A percentile compares a stretch with the other conserved stretches of the same genome.
Evolutionary conservation across 306 rosid genomes (phyloP).

Genomic region (Lathyrus aphaca): DNA sequence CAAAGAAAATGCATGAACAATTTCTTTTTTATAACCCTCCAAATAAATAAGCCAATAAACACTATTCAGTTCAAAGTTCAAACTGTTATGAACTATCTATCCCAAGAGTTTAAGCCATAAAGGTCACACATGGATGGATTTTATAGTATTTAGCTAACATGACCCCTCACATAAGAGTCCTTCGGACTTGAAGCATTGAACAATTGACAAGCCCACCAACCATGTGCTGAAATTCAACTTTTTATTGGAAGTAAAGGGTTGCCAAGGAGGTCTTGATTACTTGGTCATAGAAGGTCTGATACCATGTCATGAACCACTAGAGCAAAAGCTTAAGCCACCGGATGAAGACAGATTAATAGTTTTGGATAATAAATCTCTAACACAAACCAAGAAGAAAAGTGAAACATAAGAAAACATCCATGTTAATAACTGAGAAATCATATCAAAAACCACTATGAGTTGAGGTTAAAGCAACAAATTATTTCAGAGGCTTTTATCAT

Average conservation of each 20-base stretch:
- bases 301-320: slow-evolving; percentile 2
- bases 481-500: slow-evolving; percentile 2
- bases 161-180: neutral
- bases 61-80: neutral
- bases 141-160: neutral
- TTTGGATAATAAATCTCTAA: neutral
- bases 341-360: neutral
- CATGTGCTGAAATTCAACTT: slow-evolving; percentile 6
- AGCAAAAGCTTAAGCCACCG: neutral
- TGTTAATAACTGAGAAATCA: neutral
- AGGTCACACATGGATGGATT: slow-evolving; percentile 4
- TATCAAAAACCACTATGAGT: neutral
- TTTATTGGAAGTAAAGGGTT: neutral
- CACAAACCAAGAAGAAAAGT: slow-evolving; percentile 13
- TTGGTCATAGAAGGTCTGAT: slow-evolving; percentile 1
- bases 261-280: neutral
- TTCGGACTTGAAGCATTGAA: neutral
- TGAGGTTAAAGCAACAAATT: neutral
- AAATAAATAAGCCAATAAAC: neutral
- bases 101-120: neutral
- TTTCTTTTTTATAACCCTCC: neutral
- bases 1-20: slow-evolving; percentile 13
- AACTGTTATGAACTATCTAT: slow-evolving; percentile 6
- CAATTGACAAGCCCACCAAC: neutral
- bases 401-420: slow-evolving; percentile 11